Conservation (phyloP, 352 stramenopile genomes). For the Globisporangium camurandrum region DNA sequence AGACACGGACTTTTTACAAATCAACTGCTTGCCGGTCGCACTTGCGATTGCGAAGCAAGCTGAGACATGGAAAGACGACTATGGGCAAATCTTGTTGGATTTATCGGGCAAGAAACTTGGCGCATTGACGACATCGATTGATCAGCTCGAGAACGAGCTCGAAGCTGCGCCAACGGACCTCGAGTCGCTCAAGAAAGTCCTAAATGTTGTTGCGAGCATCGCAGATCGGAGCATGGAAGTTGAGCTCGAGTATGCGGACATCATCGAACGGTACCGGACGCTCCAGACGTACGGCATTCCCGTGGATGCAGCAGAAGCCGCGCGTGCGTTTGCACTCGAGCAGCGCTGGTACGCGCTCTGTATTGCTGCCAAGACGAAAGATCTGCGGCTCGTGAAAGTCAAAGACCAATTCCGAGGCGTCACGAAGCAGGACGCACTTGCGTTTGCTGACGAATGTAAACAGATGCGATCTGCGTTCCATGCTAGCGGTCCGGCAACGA, state of each 20-base stretch:
- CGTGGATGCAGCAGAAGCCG: slow-evolving; percentile 54
- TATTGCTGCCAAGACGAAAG: slow-evolving; percentile 86
- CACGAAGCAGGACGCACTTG: slow-evolving; percentile 86
- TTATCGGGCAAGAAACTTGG: slow-evolving; percentile 83
- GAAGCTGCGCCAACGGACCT: slow-evolving; percentile 78
- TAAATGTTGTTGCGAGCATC: slow-evolving; percentile 89
- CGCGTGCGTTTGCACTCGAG: slow-evolving; percentile 74
- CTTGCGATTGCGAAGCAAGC: slow-evolving; percentile 88
- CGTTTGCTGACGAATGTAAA: slow-evolving; percentile 85
- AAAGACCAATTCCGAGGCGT: slow-evolving; percentile 94
- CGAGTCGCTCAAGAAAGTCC: slow-evolving; percentile 91
- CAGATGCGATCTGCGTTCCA: slow-evolving; percentile 85
- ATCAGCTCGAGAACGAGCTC: slow-evolving; percentile 76
- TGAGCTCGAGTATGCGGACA: slow-evolving; percentile 90
- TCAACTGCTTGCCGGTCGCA: slow-evolving; percentile 89
- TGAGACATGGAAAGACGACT: slow-evolving; percentile 92
- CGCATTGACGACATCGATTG: slow-evolving; percentile 61
- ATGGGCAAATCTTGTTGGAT: slow-evolving; percentile 88
- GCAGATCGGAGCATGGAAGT: slow-evolving; percentile 89
- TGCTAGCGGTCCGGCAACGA: slow-evolving; percentile 75
- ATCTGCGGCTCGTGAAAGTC: slow-evolving; percentile 89
- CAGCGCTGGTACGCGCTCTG: slow-evolving; percentile 79
- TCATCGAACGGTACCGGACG: slow-evolving; percentile 90
- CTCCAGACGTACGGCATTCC: slow-evolving; percentile 79
- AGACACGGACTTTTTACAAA: slow-evolving; percentile 92